phyloP scores from a whole-genome alignment of 2,329 filamentous ascomycete genomes.

The Didymella sp. region DNA sequence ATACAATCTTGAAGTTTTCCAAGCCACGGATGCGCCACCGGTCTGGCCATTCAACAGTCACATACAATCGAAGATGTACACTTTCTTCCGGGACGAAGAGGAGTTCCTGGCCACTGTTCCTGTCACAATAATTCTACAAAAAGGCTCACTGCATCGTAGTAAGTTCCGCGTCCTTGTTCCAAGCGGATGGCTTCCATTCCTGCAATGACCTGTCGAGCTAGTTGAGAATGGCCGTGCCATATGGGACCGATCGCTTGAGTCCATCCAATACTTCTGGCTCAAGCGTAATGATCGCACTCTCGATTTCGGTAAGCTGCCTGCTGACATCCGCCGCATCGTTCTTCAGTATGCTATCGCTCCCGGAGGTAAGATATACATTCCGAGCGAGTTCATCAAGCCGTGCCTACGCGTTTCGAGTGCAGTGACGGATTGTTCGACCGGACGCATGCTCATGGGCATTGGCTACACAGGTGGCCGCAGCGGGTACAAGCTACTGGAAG shows the following conservation, averaged over 20 bases:
- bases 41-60: not conserved
- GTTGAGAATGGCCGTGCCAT: not conserved
- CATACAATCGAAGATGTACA: not conserved
- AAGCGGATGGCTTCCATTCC: not conserved
- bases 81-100: not conserved
- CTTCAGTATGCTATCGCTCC: no score
- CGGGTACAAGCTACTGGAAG: no score
- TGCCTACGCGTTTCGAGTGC: no score
- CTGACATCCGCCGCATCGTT: no score
- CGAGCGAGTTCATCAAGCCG: no score
- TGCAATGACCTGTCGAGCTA: not conserved
- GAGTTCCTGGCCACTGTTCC: not conserved
- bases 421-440: no score
- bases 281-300: not conserved
- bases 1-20: not conserved
- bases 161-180: not conserved
- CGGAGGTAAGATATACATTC: no score
- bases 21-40: not conserved
- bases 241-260: not conserved
- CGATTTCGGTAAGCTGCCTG: no score
- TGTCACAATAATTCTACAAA: not conserved
- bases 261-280: not conserved
- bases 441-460: no score
- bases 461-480: no score
- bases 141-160: not conserved